A percentile compares a stretch with the other conserved stretches of the same genome.
Conservation (phyloP, 208 protist species). For the Trypanosoma platydactyli region DNA sequence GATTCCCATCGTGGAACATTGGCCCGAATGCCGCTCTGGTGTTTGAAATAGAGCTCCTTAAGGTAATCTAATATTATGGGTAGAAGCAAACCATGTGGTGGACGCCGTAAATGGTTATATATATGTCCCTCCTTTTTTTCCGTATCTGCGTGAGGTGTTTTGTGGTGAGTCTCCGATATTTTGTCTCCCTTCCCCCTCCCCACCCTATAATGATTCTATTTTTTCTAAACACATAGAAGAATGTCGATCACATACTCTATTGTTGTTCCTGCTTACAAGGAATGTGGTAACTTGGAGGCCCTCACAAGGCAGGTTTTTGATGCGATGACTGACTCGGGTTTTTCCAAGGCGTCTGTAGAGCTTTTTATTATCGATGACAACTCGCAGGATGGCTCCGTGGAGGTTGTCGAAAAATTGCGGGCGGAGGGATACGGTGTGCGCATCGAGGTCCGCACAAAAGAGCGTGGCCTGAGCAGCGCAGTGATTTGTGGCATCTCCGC, state of each 20-base stretch:
- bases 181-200: not conserved
- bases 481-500: slow-evolving; percentile 81
- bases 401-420: slow-evolving; percentile 62
- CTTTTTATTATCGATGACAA: slow-evolving; percentile 92
- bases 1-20: slow-evolving; percentile 91
- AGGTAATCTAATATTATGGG: slow-evolving; percentile 38
- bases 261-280: slow-evolving; percentile 87
- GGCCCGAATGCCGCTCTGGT: slow-evolving; percentile 71
- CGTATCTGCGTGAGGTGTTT: not conserved
- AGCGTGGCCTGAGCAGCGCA: slow-evolving; percentile 87
- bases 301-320: slow-evolving; percentile 77
- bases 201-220: slow-evolving; percentile 1
- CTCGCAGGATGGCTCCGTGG: slow-evolving; percentile 82
- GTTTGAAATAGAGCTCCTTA: slow-evolving; percentile 91
- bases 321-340: slow-evolving; percentile 44
- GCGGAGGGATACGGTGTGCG: slow-evolving; percentile 67
- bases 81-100: too few relatives aligned
- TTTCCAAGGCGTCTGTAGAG: slow-evolving; percentile 48
- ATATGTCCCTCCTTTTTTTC: not conserved
- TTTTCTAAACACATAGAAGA: not conserved
- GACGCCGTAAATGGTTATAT: too few relatives aligned
- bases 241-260: slow-evolving; percentile 68
- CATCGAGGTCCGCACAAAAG: slow-evolving; percentile 77
- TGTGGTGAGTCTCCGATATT: not conserved
- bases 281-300: slow-evolving; percentile 77